These are phyloP conservation scores for Exobasidium cylindrosporum DNA, from an alignment of 1,284 basidiomycete species.

Conservation along the genomic window DNA sequence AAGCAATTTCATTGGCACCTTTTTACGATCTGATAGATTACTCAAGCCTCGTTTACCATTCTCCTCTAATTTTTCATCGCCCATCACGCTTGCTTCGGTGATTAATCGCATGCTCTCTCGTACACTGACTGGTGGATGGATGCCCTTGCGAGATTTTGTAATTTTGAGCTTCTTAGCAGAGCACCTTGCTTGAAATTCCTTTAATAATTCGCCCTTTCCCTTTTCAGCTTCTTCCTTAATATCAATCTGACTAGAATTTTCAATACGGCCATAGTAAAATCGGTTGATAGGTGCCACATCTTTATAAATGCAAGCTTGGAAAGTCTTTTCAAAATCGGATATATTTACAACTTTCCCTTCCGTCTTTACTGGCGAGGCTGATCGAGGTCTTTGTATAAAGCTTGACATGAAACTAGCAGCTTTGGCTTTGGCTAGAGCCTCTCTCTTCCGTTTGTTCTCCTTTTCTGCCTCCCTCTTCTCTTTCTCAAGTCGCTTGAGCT, in stretches of 20 bases:
- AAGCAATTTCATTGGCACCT: conserved; percentile 48
- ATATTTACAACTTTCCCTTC: conserved; percentile 7
- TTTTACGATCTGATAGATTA: conserved; percentile 40
- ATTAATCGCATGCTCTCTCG: conserved; percentile 50
- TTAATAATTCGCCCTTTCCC: conserved; percentile 24
- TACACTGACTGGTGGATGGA: conserved; percentile 40
- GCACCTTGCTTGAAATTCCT: conserved; percentile 21
- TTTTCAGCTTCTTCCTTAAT: not conserved
- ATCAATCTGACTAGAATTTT: conserved; percentile 11
- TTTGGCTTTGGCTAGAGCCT: conserved; percentile 26
- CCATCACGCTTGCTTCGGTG: conserved; percentile 49
- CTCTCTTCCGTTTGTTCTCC: conserved; percentile 20
- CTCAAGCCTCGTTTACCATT: conserved; percentile 32
- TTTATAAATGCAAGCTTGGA: conserved; percentile 49
- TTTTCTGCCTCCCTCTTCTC: conserved; percentile 56
- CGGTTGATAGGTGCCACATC: conserved; percentile 47
- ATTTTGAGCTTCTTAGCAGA: not conserved
- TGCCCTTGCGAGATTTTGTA: conserved; percentile 21
- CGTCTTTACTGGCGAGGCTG: conserved; percentile 12
- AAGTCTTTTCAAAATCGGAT: conserved; percentile 46
- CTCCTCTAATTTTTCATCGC: conserved; percentile 43
- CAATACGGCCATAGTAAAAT: conserved; percentile 19
- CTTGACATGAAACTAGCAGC: conserved; percentile 42
- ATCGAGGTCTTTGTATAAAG: conserved; percentile 34
- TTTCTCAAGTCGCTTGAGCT: conserved; percentile 53